Conservation (phyloP, 176 grass and related monocot species). For the Alopecurus myosuroides region DNA sequence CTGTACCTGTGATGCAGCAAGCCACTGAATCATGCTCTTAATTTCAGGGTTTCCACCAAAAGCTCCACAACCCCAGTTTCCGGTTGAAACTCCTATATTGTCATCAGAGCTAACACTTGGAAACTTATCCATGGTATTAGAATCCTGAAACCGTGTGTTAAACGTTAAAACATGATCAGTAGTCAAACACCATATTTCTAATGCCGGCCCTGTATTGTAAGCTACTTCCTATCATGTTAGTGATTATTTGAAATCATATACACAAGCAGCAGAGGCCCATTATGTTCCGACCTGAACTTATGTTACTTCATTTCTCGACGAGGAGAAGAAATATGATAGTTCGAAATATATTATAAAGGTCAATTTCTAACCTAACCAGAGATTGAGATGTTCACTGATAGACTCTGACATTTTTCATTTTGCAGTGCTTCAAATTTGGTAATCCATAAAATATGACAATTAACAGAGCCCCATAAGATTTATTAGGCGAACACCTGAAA, state of each 20-base stretch:
- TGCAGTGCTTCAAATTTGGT: neutral
- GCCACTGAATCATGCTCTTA: slow-evolving; percentile 95
- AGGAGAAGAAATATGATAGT: neutral
- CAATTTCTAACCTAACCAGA: neutral
- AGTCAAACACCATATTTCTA: neutral
- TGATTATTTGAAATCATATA: slow-evolving; percentile 10
- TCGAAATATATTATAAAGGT: neutral
- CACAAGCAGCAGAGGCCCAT: neutral
- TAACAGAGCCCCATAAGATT: neutral
- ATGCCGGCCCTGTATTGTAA: neutral
- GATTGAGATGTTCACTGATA: neutral
- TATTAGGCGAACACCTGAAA: slow-evolving; percentile 40
- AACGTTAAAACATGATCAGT: neutral
- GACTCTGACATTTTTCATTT: neutral
- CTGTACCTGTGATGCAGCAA: slow-evolving; percentile 86
- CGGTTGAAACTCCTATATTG: slow-evolving; percentile 74
- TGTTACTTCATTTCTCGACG: neutral
- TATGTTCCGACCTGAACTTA: neutral
- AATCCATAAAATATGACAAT: neutral
- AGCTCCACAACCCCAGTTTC: slow-evolving; percentile 94
- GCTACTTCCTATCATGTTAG: neutral
- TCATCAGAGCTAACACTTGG: slow-evolving; percentile 19
- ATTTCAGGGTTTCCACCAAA: slow-evolving; percentile 94
- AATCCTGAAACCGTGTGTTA: slow-evolving; percentile 28
- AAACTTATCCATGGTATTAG: slow-evolving; percentile 6